Percentiles rank a stretch among this genome's conserved stretches.
Evolutionary conservation across 2,329 filamentous ascomycete species (phyloP).

Genomic region (Alternaria brassicicola): DNA sequence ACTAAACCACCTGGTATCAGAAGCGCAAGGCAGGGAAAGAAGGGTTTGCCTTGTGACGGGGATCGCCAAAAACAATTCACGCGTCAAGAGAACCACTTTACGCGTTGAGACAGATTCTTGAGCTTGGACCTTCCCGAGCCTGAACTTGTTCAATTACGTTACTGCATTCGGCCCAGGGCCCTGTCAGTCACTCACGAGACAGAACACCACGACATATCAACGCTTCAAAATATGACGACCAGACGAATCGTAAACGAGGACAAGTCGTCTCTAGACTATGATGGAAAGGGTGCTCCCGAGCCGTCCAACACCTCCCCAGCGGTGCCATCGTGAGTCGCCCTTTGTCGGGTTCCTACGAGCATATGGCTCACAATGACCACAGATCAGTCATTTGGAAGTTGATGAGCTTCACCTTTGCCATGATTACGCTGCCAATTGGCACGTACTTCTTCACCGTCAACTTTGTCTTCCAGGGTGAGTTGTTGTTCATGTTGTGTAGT

Average conservation of each 20-base stretch:
- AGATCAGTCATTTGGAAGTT: conserved; percentile 90
- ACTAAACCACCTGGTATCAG: neutral
- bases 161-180: conserved; percentile 13
- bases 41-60: conserved; percentile 14
- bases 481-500: conserved; percentile 16
- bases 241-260: conserved; percentile 69
- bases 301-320: conserved; percentile 80
- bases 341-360: neutral
- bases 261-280: conserved; percentile 65
- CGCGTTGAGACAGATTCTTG: conserved; percentile 15
- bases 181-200: neutral
- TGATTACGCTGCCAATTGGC: conserved; percentile 85
- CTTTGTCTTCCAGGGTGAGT: conserved; percentile 74
- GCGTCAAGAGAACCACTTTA: conserved; percentile 12
- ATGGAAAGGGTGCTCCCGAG: conserved; percentile 39
- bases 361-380: conserved; percentile 10
- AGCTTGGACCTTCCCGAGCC: conserved; percentile 19
- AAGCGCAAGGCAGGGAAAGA: conserved; percentile 5
- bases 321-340: conserved; percentile 72
- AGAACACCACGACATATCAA: conserved; percentile 1
- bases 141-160: conserved; percentile 18
- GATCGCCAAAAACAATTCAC: conserved; percentile 23
- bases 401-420: conserved; percentile 86
- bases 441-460: conserved; percentile 86
- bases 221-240: conserved; percentile 65